These are phyloP conservation scores for Candida neerlandica DNA, from an alignment of 1,139 yeast genomes.

Conservation along the genomic window DNA sequence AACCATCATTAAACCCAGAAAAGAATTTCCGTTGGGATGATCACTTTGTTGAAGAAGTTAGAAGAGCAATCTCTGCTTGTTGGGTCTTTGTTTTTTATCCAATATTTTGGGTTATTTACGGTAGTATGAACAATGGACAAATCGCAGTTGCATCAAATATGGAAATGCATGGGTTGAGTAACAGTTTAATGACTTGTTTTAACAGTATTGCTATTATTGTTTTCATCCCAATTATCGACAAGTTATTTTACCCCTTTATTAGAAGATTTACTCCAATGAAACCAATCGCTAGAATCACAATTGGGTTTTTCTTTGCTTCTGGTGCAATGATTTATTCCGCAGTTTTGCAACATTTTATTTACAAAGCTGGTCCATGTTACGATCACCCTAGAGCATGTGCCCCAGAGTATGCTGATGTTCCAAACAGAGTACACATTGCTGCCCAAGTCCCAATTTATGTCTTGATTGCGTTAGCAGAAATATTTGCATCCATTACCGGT, in stretches of 20 bases:
- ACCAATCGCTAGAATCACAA: constrained; percentile 71
- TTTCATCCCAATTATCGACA: constrained; percentile 61
- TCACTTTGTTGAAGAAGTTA: constrained; percentile 62
- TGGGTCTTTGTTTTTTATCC: constrained; percentile 64
- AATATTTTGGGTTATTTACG: constrained; percentile 65
- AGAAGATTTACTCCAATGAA: constrained; percentile 58
- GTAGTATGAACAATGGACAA: constrained; percentile 65
- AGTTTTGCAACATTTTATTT: constrained; percentile 71
- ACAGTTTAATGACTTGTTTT: constrained; percentile 63
- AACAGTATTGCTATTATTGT: constrained; percentile 62
- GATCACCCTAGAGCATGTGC: constrained; percentile 49
- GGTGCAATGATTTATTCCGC: constrained; percentile 79
- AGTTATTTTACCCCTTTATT: constrained; percentile 53
- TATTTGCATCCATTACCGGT: constrained; percentile 66
- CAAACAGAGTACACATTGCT: constrained; percentile 60
- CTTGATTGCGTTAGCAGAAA: constrained; percentile 62
- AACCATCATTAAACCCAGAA: constrained; percentile 52
- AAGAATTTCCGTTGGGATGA: constrained; percentile 56
- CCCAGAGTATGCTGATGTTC: constrained; percentile 32
- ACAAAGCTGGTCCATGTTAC: constrained; percentile 76
- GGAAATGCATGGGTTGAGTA: constrained; percentile 64
- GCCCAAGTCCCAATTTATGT: constrained; percentile 64
- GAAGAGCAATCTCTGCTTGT: constrained; percentile 59
- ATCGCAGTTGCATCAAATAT: constrained; percentile 65
- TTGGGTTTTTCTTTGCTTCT: constrained; percentile 74